Evolutionary conservation across 2,329 filamentous ascomycete genomes (phyloP).

Genomic region (Penicillium aurantiogriseum): DNA sequence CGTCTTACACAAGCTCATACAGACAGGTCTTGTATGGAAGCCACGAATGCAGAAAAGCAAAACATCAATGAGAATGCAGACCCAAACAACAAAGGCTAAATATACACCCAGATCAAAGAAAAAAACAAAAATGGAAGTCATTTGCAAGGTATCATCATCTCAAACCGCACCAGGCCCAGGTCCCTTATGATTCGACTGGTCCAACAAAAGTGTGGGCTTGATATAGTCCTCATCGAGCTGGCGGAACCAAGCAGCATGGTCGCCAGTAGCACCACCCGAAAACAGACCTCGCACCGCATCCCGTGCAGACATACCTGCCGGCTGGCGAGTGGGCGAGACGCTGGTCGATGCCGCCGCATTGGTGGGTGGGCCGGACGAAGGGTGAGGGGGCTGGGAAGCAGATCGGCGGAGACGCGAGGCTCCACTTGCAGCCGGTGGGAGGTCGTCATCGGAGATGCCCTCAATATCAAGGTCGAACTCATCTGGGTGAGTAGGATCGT

Average conservation of each 20-base stretch:
- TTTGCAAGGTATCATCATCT: conserved; percentile 13
- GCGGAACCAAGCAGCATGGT: conserved; percentile 84
- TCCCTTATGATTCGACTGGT: conserved; percentile 56
- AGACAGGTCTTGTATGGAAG: background rate
- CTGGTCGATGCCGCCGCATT: conserved; percentile 20
- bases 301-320: conserved; percentile 62
- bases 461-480: conserved; percentile 44
- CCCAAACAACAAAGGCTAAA: conserved; percentile 18
- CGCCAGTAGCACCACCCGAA: conserved; percentile 68
- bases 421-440: conserved; percentile 54
- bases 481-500: conserved; percentile 33
- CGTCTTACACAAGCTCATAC: background rate
- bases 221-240: conserved; percentile 96
- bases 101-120: conserved; percentile 22
- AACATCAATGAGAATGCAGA: background rate
- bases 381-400: conserved; percentile 35
- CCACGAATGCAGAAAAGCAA: conserved; percentile 9
- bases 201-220: conserved; percentile 84
- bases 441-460: conserved; percentile 54
- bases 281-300: conserved; percentile 79
- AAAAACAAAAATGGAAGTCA: conserved; percentile 5
- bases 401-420: conserved; percentile 37
- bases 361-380: conserved; percentile 20
- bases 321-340: conserved; percentile 32
- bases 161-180: conserved; percentile 39